Conservation (phyloP, 2,329 filamentous ascomycete genomes). For the Talaromyces sp. region DNA sequence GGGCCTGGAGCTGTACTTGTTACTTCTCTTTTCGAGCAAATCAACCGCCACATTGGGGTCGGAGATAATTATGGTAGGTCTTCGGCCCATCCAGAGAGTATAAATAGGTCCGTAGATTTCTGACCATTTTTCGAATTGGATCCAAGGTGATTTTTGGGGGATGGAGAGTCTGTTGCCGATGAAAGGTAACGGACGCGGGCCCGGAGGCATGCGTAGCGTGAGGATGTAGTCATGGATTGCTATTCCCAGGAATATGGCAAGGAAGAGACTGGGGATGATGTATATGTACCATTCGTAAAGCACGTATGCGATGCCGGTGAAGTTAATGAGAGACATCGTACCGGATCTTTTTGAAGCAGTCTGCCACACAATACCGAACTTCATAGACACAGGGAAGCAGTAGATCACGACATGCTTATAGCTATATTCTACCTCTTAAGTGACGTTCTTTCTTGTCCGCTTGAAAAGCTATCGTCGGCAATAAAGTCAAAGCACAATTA, state of each 20-base stretch:
- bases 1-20: conserved; percentile 38
- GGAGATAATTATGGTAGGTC: conserved; percentile 36
- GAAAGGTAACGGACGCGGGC: conserved; percentile 26
- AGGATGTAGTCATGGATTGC: conserved; percentile 25
- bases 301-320: background rate
- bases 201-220: conserved; percentile 30
- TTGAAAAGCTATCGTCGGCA: background rate
- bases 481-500: background rate
- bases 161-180: conserved; percentile 27
- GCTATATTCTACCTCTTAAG: background rate
- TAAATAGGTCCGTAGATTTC: conserved; percentile 35
- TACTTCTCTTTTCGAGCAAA: conserved; percentile 38
- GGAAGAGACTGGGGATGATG: background rate
- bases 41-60: conserved; percentile 33
- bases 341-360: background rate
- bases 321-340: background rate
- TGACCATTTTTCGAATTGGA: conserved; percentile 34
- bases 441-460: background rate
- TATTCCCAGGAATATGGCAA: conserved; percentile 18
- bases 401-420: background rate
- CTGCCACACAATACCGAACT: background rate
- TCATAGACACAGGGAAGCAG: background rate
- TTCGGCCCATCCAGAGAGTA: conserved; percentile 34
- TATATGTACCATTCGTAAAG: background rate
- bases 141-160: conserved; percentile 26